Conservation (phyloP, 495 filamentous ascomycete genomes). For the Aspergillus homomorphus region DNA sequence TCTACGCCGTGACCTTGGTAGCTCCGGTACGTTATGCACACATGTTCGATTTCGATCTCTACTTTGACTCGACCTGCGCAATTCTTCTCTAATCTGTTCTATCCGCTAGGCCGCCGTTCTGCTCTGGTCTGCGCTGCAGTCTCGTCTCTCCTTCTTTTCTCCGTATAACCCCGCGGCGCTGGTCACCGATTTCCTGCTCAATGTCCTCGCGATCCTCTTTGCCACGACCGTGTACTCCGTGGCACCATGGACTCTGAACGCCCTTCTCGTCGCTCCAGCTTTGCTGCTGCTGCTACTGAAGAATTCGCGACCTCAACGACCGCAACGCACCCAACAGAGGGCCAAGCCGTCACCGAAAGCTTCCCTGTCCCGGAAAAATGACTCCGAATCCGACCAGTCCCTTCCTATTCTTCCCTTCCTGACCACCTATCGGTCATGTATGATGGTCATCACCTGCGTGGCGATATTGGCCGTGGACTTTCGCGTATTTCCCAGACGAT, state of each 20-base stretch:
- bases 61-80: neutral
- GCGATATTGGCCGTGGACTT: slow-evolving; percentile 99
- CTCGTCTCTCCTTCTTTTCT: slow-evolving; percentile 79
- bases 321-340: slow-evolving; percentile 47
- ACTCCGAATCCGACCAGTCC: slow-evolving; percentile 32
- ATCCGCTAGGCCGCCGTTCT: slow-evolving; percentile 66
- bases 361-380: slow-evolving; percentile 20
- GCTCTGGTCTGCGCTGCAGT: slow-evolving; percentile 87
- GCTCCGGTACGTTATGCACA: slow-evolving; percentile 64
- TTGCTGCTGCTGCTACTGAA: slow-evolving; percentile 59
- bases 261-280: slow-evolving; percentile 70
- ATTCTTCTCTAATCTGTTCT: neutral
- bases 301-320: slow-evolving; percentile 36
- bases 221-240: slow-evolving; percentile 83
- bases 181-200: slow-evolving; percentile 79
- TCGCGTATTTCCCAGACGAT: slow-evolving; percentile 83
- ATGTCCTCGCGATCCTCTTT: slow-evolving; percentile 75
- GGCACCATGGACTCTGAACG: slow-evolving; percentile 68
- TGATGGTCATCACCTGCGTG: slow-evolving; percentile 90
- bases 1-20: slow-evolving; percentile 79
- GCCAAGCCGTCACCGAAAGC: slow-evolving; percentile 54
- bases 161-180: slow-evolving; percentile 65
- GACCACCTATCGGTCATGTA: slow-evolving; percentile 81
- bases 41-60: neutral
- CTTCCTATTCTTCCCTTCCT: slow-evolving; percentile 86